These are phyloP conservation scores for Amauroascus verrucosus DNA, from an alignment of 2,329 filamentous ascomycete species.

Conservation along the genomic window DNA sequence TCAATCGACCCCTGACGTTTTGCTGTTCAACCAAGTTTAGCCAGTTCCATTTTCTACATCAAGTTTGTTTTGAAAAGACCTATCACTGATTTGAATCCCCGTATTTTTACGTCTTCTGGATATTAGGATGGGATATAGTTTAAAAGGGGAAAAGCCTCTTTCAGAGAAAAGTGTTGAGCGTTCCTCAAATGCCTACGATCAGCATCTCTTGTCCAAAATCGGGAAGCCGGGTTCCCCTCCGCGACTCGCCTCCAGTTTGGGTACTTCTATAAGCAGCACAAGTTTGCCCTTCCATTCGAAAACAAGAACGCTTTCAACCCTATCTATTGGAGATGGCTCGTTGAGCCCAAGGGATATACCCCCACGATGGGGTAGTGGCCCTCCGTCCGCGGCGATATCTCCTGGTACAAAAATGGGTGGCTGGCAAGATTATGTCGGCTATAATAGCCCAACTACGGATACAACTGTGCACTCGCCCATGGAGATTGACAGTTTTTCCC, in stretches of 20 bases:
- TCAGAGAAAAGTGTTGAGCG: slow-evolving; percentile 48
- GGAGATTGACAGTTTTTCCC: slow-evolving; percentile 33
- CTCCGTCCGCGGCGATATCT: slow-evolving; percentile 34
- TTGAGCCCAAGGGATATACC: slow-evolving; percentile 16
- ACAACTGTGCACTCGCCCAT: slow-evolving; percentile 33
- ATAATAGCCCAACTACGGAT: slow-evolving; percentile 37
- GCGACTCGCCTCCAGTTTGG: slow-evolving; percentile 28
- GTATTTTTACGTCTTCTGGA: neutral
- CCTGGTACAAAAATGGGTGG: slow-evolving; percentile 30
- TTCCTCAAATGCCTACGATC: slow-evolving; percentile 53
- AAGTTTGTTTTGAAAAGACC: slow-evolving; percentile 3
- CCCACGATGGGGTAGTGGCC: slow-evolving; percentile 30
- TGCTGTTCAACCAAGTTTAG: neutral
- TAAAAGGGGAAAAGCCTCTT: slow-evolving; percentile 51
- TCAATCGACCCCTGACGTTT: neutral
- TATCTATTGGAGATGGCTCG: slow-evolving; percentile 15
- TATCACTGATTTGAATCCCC: slow-evolving; percentile 1
- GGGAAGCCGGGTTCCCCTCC: slow-evolving; percentile 50
- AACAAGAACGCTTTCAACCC: slow-evolving; percentile 20
- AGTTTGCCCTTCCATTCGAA: slow-evolving; percentile 29
- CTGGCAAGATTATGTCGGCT: slow-evolving; percentile 35
- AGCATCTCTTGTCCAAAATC: slow-evolving; percentile 52
- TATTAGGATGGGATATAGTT: slow-evolving; percentile 29
- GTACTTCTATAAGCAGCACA: slow-evolving; percentile 21
- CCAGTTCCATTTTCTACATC: neutral